phyloP scores from a whole-genome alignment of 2,329 filamentous ascomycete species.

The Colletotrichum sp. region DNA sequence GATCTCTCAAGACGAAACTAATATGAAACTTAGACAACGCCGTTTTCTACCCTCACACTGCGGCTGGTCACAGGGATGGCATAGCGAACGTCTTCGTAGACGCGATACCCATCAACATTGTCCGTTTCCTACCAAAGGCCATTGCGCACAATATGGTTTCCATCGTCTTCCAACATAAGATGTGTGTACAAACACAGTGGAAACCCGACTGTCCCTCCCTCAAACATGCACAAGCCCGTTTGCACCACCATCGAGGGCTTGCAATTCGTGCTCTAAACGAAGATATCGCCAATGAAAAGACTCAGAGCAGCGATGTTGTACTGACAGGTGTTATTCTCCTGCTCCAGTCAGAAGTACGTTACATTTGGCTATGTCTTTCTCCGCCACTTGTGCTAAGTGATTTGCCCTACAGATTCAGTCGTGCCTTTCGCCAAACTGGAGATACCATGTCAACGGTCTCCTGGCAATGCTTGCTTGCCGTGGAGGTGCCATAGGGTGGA shows the following conservation, averaged over 20 bases:
- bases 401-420: slow-evolving; percentile 5
- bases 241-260: slow-evolving; percentile 20
- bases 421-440: slow-evolving; percentile 13
- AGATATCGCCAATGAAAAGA: slow-evolving; percentile 14
- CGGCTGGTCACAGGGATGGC: slow-evolving; percentile 23
- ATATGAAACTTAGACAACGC: background rate
- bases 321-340: slow-evolving; percentile 17
- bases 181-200: slow-evolving; percentile 14
- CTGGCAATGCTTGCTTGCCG: slow-evolving; percentile 13
- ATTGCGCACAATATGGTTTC: slow-evolving; percentile 16
- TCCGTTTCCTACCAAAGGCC: background rate
- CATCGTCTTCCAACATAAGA: slow-evolving; percentile 9
- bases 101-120: slow-evolving; percentile 26
- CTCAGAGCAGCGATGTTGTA: slow-evolving; percentile 2
- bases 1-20: background rate
- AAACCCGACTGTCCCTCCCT: background rate
- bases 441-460: slow-evolving; percentile 18
- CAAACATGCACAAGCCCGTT: slow-evolving; percentile 3
- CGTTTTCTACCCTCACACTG: slow-evolving; percentile 25
- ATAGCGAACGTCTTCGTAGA: slow-evolving; percentile 26
- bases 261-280: slow-evolving; percentile 18
- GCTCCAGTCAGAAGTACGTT: slow-evolving; percentile 9
- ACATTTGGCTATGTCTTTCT: background rate
- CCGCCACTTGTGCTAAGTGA: background rate
- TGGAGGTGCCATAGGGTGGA: background rate